phyloP scores from a whole-genome alignment of 2,329 filamentous ascomycete genomes.

The Chaetomium sp. region DNA sequence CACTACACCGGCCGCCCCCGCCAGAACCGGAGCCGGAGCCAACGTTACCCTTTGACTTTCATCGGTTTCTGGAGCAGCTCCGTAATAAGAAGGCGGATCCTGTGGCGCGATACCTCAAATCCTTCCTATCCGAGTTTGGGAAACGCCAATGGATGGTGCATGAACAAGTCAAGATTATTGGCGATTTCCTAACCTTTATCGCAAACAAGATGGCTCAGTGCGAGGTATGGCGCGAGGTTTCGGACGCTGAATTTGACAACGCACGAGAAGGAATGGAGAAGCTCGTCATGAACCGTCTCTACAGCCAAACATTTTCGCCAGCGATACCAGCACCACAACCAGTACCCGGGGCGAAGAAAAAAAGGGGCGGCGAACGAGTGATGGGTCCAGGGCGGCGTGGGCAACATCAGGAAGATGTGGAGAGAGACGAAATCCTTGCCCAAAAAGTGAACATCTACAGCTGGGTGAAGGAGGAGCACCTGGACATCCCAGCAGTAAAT shows the following conservation, averaged over 20 bases:
- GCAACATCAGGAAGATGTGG: constrained; percentile 96
- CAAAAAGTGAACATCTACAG: constrained; percentile 97
- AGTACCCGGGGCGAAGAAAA: constrained; percentile 60
- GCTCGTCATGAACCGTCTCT: constrained; percentile 95
- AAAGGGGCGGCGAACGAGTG: constrained; percentile 60
- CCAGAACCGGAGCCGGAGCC: constrained; percentile 75
- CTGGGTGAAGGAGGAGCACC: constrained; percentile 87
- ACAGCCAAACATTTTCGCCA: constrained; percentile 92
- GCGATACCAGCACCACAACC: constrained; percentile 78
- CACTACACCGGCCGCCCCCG: constrained; percentile 58
- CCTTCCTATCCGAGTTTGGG: constrained; percentile 87
- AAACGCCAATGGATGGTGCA: constrained; percentile 99
- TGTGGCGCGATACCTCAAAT: constrained; percentile 90
- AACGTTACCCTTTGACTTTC: constrained; percentile 88
- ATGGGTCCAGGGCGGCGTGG: constrained; percentile 80
- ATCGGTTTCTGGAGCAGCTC: constrained; percentile 91
- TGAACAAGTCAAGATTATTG: constrained; percentile 97
- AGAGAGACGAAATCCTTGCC: constrained; percentile 88
- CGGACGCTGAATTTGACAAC: constrained; percentile 96
- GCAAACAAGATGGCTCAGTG: constrained; percentile 97
- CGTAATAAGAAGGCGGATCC: constrained; percentile 97
- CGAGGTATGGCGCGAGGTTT: constrained; percentile 93
- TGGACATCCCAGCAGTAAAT: constrained; percentile 81
- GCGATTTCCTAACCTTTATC: constrained; percentile 93
- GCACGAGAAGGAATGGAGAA: constrained; percentile 99